These are phyloP conservation scores for Pleurotus djamor DNA, from an alignment of 768 basidiomycete species.

Conservation along the genomic window DNA sequence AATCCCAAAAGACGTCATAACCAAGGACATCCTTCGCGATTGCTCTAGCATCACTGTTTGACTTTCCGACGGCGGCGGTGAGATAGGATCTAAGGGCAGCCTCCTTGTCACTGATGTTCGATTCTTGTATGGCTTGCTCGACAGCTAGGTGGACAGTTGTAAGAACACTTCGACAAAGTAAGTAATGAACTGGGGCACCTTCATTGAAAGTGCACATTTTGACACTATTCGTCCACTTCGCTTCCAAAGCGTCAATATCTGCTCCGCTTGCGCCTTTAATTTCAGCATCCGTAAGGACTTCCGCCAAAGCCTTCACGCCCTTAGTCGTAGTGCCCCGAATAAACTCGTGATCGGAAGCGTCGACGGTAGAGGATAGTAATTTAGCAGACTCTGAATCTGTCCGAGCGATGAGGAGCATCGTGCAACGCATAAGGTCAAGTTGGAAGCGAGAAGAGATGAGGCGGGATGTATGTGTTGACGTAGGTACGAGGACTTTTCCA, in stretches of 20 bases:
- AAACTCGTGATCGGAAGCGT: conserved; percentile 78
- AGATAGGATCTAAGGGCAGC: conserved; percentile 59
- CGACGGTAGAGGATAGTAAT: conserved; percentile 82
- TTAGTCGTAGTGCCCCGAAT: conserved; percentile 60
- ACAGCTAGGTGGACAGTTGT: conserved; percentile 41
- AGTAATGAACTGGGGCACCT: conserved; percentile 40
- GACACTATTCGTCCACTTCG: conserved; percentile 68
- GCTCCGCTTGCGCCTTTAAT: conserved; percentile 57
- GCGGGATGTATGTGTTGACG: conserved; percentile 82
- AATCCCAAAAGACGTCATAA: conserved; percentile 79
- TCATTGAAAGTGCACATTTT: conserved; percentile 82
- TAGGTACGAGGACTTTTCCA: conserved; percentile 91
- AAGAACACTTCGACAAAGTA: background rate
- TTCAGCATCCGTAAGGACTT: conserved; percentile 69
- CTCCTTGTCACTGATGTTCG: conserved; percentile 47
- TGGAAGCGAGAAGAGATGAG: conserved; percentile 87
- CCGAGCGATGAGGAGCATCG: conserved; percentile 87
- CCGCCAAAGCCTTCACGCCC: conserved; percentile 55
- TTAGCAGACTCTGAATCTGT: conserved; percentile 90
- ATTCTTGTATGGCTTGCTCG: conserved; percentile 51
- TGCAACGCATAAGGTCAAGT: conserved; percentile 84
- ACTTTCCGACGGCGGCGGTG: conserved; percentile 56
- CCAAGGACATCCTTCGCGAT: conserved; percentile 77
- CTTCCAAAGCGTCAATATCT: conserved; percentile 74
- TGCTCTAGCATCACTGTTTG: conserved; percentile 68